Conservation (phyloP, 2,329 filamentous ascomycete genomes). For the Peltaster fructicola region DNA sequence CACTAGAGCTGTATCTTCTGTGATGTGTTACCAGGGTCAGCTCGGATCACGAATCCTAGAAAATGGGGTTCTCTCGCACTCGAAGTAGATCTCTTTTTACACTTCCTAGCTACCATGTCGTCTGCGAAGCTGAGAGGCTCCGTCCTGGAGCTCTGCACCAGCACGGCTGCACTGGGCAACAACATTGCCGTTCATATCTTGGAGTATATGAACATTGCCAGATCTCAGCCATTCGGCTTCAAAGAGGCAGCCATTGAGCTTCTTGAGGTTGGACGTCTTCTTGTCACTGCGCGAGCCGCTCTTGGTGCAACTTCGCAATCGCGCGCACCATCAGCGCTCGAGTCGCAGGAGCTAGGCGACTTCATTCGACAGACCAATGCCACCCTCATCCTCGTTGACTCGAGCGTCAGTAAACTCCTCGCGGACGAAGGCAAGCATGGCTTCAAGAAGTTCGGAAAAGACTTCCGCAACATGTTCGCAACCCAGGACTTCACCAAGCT, state of each 20-base stretch:
- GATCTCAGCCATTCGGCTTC: slow-evolving; percentile 37
- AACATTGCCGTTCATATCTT: slow-evolving; percentile 47
- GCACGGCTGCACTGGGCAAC: slow-evolving; percentile 43
- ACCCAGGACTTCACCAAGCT: slow-evolving; percentile 45
- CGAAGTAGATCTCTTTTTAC: too few species aligned
- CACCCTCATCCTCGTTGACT: slow-evolving; percentile 46
- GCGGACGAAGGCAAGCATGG: slow-evolving; percentile 44
- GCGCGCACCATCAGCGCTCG: slow-evolving; percentile 36
- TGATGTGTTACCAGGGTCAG: too few species aligned
- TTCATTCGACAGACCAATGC: slow-evolving; percentile 43
- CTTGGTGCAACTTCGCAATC: slow-evolving; percentile 36
- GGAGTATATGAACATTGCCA: slow-evolving; percentile 42
- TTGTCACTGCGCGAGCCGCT: slow-evolving; percentile 52
- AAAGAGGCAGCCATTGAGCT: slow-evolving; percentile 46
- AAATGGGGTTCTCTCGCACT: too few species aligned
- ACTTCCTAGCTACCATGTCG: slow-evolving; percentile 6
- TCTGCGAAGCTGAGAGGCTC: slow-evolving; percentile 19
- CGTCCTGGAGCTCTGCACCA: slow-evolving; percentile 36
- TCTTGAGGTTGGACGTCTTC: slow-evolving; percentile 46
- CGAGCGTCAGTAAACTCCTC: slow-evolving; percentile 43
- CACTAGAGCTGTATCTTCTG: too few species aligned
- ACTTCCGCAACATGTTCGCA: slow-evolving; percentile 45
- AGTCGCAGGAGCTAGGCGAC: slow-evolving; percentile 45
- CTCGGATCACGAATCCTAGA: too few species aligned
- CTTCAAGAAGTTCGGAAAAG: slow-evolving; percentile 41